Evolutionary conservation across 495 filamentous ascomycete genomes (phyloP).

Genomic region (Evansstolkia leycettana): DNA sequence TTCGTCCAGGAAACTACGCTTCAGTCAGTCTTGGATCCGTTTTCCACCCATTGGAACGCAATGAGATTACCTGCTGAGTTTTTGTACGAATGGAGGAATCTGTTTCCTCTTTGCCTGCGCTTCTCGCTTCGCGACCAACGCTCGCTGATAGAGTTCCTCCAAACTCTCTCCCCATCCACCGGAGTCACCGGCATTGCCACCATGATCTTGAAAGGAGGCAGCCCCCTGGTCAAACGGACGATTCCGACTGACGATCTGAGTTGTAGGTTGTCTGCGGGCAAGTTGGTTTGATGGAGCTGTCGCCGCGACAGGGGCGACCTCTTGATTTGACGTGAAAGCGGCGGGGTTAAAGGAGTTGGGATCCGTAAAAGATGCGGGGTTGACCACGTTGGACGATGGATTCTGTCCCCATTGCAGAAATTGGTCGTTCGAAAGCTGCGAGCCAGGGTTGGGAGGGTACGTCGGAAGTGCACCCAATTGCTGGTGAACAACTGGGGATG

Average conservation of each 20-base stretch:
- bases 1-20: constrained; percentile 76
- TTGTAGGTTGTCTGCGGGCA: constrained; percentile 46
- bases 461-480: constrained; percentile 25
- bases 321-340: constrained; percentile 22
- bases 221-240: constrained; percentile 34
- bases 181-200: constrained; percentile 24
- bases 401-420: constrained; percentile 43
- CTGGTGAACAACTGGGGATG: constrained; percentile 43
- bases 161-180: constrained; percentile 53
- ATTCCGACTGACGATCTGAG: constrained; percentile 44
- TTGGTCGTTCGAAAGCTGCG: constrained; percentile 39
- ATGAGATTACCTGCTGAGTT: constrained; percentile 76
- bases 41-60: background rate
- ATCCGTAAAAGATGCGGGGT: constrained; percentile 18
- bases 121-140: constrained; percentile 65
- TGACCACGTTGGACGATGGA: constrained; percentile 20
- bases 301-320: constrained; percentile 19
- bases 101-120: constrained; percentile 78
- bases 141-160: constrained; percentile 65
- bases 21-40: constrained; percentile 11
- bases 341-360: constrained; percentile 30
- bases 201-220: constrained; percentile 35
- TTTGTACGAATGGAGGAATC: constrained; percentile 97
- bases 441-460: constrained; percentile 19
- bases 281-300: constrained; percentile 46